Conservation (phyloP, 768 basidiomycete genomes). For the Tricholoma hemisulphureum region DNA sequence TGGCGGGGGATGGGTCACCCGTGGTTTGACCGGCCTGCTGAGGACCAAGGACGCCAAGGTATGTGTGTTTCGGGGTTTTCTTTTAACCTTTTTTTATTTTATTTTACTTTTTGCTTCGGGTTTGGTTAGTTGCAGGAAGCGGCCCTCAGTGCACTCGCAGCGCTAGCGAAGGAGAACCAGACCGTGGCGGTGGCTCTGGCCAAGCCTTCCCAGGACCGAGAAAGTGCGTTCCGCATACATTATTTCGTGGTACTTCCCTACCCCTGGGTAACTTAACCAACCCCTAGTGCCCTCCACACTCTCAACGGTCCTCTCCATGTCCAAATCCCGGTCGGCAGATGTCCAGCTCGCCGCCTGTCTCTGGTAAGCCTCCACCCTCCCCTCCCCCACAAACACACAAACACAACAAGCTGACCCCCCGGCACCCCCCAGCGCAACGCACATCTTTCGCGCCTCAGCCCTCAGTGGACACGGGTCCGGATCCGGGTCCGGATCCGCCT, state of each 20-base stretch:
- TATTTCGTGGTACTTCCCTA: not conserved
- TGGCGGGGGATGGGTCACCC: constrained; percentile 54
- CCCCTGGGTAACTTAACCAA: too few relatives aligned
- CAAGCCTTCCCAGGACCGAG: constrained; percentile 42
- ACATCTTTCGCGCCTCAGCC: constrained; percentile 53
- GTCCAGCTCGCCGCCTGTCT: constrained; percentile 70
- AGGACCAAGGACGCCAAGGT: constrained; percentile 57
- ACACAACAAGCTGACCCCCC: too few relatives aligned
- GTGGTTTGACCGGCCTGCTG: constrained; percentile 48
- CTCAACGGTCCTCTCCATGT: constrained; percentile 45
- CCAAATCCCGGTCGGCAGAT: constrained; percentile 57
- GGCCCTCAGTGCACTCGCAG: constrained; percentile 59
- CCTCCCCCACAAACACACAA: not conserved
- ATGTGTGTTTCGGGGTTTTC: not conserved
- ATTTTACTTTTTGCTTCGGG: not conserved
- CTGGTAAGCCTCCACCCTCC: constrained; percentile 44
- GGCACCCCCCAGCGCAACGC: constrained; percentile 46
- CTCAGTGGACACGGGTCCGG: too few relatives aligned
- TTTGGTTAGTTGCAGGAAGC: constrained; percentile 60
- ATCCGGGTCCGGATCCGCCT: too few relatives aligned
- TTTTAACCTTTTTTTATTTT: too few relatives aligned
- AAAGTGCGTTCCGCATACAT: constrained; percentile 27
- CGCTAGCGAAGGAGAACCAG: constrained; percentile 63
- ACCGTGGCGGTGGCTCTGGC: constrained; percentile 48
- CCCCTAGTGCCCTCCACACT: constrained; percentile 38